Percentiles rank a stretch among this genome's conserved stretches.
Conservation (phyloP, 768 basidiomycete genomes). For the Auricularia sp. region DNA sequence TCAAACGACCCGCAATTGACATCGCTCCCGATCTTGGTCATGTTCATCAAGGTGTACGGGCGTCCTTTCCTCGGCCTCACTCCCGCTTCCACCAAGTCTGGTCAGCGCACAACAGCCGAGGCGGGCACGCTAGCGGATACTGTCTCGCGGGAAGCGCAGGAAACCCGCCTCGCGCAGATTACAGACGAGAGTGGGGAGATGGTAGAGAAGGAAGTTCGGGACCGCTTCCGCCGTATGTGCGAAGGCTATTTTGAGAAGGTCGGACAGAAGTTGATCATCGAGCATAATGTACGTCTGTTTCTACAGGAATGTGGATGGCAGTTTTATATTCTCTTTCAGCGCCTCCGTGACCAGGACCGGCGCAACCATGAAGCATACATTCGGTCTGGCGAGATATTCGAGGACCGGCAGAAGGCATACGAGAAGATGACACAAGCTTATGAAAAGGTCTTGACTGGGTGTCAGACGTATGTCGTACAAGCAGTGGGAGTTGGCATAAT, state of each 20-base stretch:
- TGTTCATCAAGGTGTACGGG: slow-evolving; percentile 88
- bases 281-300: slow-evolving; percentile 59
- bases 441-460: slow-evolving; percentile 81
- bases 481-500: slow-evolving; percentile 8
- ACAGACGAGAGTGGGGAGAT: slow-evolving; percentile 46
- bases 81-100: slow-evolving; percentile 44
- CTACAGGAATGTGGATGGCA: neutral
- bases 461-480: slow-evolving; percentile 57
- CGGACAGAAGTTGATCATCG: slow-evolving; percentile 81
- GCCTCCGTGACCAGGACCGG: slow-evolving; percentile 92
- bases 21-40: slow-evolving; percentile 81
- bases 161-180: slow-evolving; percentile 2
- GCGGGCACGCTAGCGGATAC: neutral
- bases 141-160: neutral
- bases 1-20: slow-evolving; percentile 79
- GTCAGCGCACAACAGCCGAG: slow-evolving; percentile 35
- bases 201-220: slow-evolving; percentile 75
- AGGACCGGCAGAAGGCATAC: slow-evolving; percentile 96
- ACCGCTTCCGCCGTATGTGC: slow-evolving; percentile 86
- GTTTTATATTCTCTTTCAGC: slow-evolving; percentile 33
- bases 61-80: slow-evolving; percentile 77
- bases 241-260: slow-evolving; percentile 89
- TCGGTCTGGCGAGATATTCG: slow-evolving; percentile 97
- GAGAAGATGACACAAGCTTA: slow-evolving; percentile 97
- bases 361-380: slow-evolving; percentile 99